These are phyloP conservation scores for Boletus rubroflammeus DNA, from an alignment of 768 basidiomycete species.

Conservation along the genomic window DNA sequence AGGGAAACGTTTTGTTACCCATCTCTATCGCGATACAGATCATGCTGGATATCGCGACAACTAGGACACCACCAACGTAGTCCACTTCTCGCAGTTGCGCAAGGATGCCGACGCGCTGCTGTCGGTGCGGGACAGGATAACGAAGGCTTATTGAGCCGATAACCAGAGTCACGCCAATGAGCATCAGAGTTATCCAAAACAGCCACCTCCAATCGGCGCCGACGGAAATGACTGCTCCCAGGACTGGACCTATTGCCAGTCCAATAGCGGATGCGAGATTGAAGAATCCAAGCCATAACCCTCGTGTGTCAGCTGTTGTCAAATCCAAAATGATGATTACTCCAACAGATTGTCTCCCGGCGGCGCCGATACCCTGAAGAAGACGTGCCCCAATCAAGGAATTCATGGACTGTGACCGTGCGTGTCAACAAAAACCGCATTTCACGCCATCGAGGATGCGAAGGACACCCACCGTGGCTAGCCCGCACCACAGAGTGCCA, in stretches of 20 bases:
- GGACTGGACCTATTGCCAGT: constrained; percentile 43
- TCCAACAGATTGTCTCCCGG: constrained; percentile 35
- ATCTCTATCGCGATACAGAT: constrained; percentile 38
- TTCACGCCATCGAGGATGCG: background rate
- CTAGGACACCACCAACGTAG: constrained; percentile 30
- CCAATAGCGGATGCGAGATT: constrained; percentile 39
- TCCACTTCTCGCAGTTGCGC: constrained; percentile 34
- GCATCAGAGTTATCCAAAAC: constrained; percentile 41
- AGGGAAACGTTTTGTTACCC: constrained; percentile 36
- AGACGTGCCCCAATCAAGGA: constrained; percentile 33
- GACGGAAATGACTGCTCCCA: constrained; percentile 45
- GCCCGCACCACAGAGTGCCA: constrained; percentile 33
- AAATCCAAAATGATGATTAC: constrained; percentile 35
- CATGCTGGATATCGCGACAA: constrained; percentile 32
- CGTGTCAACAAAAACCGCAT: constrained; percentile 2
- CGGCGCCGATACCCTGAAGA: constrained; percentile 37
- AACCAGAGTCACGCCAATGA: constrained; percentile 30
- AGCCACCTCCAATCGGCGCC: constrained; percentile 44
- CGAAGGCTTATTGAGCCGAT: constrained; percentile 26
- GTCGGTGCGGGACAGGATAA: constrained; percentile 33
- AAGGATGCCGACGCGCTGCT: constrained; percentile 31
- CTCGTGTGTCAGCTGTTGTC: constrained; percentile 35
- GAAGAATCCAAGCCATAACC: constrained; percentile 36
- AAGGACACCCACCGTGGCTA: constrained; percentile 26
- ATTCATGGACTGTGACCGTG: constrained; percentile 29